Conservation (phyloP, 371 early-diverging fungal species). For the Parasitella parasitica region DNA sequence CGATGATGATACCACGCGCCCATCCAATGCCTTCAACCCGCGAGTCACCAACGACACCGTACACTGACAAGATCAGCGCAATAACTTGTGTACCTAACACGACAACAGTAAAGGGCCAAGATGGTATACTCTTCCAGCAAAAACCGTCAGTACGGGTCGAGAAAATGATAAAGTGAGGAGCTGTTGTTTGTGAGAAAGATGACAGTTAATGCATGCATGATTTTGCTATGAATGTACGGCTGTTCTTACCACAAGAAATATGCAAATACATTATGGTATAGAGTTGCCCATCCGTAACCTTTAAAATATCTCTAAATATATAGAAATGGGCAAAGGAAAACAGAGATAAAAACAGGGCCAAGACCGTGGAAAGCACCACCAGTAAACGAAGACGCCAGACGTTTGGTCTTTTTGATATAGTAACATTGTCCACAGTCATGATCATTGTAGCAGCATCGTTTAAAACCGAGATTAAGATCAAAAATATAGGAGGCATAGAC, state of each 20-base stretch:
- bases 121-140: slow-evolving; percentile 87
- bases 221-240: too few species aligned
- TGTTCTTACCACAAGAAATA: slow-evolving; percentile 71
- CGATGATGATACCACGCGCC: slow-evolving; percentile 56
- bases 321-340: slow-evolving; percentile 87
- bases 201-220: too few species aligned
- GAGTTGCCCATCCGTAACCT: slow-evolving; percentile 42
- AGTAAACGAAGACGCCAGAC: slow-evolving; percentile 87
- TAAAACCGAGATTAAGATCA: slow-evolving; percentile 81
- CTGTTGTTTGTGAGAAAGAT: slow-evolving; percentile 42
- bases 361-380: slow-evolving; percentile 70
- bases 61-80: slow-evolving; percentile 85
- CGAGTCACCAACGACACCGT: slow-evolving; percentile 51
- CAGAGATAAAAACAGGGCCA: slow-evolving; percentile 69
- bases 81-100: slow-evolving; percentile 89
- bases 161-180: slow-evolving; percentile 95
- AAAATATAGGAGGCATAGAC: slow-evolving; percentile 75
- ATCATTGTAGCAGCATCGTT: slow-evolving; percentile 92
- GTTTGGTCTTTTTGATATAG: slow-evolving; percentile 78
- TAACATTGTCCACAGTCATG: slow-evolving; percentile 87
- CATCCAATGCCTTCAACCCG: slow-evolving; percentile 52
- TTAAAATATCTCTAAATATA: slow-evolving; percentile 61
- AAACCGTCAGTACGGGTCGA: slow-evolving; percentile 84
- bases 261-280: slow-evolving; percentile 87
- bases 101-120: slow-evolving; percentile 74